These are phyloP conservation scores for Plasmodium vivax DNA, from an alignment of 169 alveolate genomes.

Conservation along the genomic window DNA sequence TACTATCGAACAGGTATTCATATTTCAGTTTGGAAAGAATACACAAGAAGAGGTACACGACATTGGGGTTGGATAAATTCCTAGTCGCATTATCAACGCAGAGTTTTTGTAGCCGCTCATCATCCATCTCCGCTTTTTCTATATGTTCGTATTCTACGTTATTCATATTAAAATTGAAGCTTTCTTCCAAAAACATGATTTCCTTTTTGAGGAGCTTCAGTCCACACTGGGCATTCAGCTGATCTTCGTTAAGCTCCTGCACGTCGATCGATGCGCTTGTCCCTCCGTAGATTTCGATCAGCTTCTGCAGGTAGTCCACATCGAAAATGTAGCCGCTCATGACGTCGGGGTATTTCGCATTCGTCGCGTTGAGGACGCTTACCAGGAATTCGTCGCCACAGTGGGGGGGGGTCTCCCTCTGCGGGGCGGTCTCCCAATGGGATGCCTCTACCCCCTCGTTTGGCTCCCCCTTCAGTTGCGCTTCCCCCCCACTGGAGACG, in stretches of 20 bases:
- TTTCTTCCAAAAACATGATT: conserved; percentile 37
- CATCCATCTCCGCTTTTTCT: conserved; percentile 38
- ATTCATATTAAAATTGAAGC: conserved; percentile 20
- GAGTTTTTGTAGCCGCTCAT: conserved; percentile 5
- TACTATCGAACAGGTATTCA: conserved; percentile 66
- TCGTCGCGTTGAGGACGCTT: not conserved
- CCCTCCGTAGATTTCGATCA: conserved; percentile 54
- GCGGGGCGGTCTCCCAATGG: not conserved
- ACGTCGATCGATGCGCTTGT: conserved; percentile 49
- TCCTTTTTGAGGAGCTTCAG: conserved; percentile 25
- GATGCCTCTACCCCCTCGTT: not conserved
- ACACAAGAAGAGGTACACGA: conserved; percentile 15
- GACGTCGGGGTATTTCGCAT: conserved; percentile 39
- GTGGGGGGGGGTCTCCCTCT: not conserved
- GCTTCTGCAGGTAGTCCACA: conserved; percentile 51
- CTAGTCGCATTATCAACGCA: conserved; percentile 20
- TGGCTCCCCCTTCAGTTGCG: not conserved
- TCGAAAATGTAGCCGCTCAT: conserved; percentile 54
- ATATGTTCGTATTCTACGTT: conserved; percentile 37
- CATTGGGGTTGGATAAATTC: conserved; percentile 28
- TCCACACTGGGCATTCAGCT: conserved; percentile 61
- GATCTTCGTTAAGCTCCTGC: conserved; percentile 63
- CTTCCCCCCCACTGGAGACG: not conserved
- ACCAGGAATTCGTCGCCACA: not conserved
- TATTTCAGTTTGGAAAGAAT: conserved; percentile 43